A percentile compares a stretch with the other conserved stretches of the same genome.
Conservation (phyloP, 352 stramenopile species). For the Phytophthora citricola region DNA sequence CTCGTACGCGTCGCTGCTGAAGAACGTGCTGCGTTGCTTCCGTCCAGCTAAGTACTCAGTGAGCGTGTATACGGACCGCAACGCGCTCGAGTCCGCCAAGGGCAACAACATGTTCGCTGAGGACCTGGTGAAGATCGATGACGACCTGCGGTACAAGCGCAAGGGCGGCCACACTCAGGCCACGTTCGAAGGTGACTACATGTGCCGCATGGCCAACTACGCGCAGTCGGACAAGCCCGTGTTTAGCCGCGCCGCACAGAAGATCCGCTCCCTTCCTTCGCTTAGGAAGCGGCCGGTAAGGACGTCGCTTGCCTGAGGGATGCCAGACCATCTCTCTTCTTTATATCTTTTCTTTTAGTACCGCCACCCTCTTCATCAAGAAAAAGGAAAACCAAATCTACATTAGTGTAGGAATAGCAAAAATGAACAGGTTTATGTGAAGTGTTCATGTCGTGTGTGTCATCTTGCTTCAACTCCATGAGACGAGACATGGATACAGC, state of each 20-base stretch:
- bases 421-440: slow-evolving; percentile 24
- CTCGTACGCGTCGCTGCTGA: slow-evolving; percentile 93
- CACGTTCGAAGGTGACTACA: slow-evolving; percentile 87
- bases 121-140: slow-evolving; percentile 74
- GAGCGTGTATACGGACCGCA: slow-evolving; percentile 95
- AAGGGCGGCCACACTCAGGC: slow-evolving; percentile 85
- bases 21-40: slow-evolving; percentile 98
- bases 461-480: slow-evolving; percentile 6
- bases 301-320: slow-evolving; percentile 1
- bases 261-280: slow-evolving; percentile 83
- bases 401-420: slow-evolving; percentile 34
- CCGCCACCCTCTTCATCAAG: slow-evolving; percentile 32
- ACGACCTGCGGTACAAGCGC: slow-evolving; percentile 84
- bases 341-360: slow-evolving; percentile 19
- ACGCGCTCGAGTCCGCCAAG: slow-evolving; percentile 71
- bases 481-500: slow-evolving; percentile 14
- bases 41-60: slow-evolving; percentile 97
- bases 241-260: slow-evolving; percentile 59
- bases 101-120: slow-evolving; percentile 76
- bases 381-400: slow-evolving; percentile 31
- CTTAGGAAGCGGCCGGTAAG: slow-evolving; percentile 39
- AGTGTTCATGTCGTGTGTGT: neutral
- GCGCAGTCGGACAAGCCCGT: slow-evolving; percentile 50
- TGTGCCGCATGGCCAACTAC: slow-evolving; percentile 88
- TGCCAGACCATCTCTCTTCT: slow-evolving; percentile 1